These are phyloP conservation scores for Silybum marianum DNA, from an alignment of 129 eudicot genomes.

Conservation along the genomic window DNA sequence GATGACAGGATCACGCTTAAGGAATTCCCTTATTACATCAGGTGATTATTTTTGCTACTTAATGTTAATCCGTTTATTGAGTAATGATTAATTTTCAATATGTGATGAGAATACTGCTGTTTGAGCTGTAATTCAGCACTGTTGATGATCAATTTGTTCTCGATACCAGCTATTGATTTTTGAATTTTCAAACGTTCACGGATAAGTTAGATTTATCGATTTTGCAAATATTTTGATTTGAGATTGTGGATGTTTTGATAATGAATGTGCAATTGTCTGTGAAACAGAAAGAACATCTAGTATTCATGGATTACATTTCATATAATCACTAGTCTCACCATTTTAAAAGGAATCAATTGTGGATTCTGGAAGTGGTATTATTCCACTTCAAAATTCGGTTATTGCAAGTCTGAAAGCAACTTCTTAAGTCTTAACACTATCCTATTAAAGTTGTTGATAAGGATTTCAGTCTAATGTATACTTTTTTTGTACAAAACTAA, in stretches of 20 bases:
- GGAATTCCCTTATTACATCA: conserved; percentile 86
- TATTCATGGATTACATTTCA: conserved; percentile 9
- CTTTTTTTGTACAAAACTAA: conserved; percentile 12
- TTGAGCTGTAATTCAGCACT: background rate
- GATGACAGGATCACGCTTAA: conserved; percentile 60
- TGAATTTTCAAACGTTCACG: background rate
- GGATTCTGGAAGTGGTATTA: background rate
- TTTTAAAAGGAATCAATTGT: background rate
- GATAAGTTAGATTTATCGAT: background rate
- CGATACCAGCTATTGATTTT: background rate
- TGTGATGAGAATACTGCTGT: background rate
- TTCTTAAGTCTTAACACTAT: background rate
- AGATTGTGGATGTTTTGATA: background rate
- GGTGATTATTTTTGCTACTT: conserved; percentile 43
- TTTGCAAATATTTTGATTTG: background rate
- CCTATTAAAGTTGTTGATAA: background rate
- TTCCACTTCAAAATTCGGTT: background rate
- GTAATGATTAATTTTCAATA: background rate
- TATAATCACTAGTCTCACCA: background rate
- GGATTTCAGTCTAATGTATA: background rate
- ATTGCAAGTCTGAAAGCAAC: conserved; percentile 6
- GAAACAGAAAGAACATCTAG: conserved; percentile 13
- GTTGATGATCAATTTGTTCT: conserved; percentile 3
- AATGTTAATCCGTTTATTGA: background rate
- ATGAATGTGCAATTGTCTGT: background rate